Base-by-base conservation (phyloP, 352 stramenopile genomes). In the Hyphochytrium catenoides region DNA sequence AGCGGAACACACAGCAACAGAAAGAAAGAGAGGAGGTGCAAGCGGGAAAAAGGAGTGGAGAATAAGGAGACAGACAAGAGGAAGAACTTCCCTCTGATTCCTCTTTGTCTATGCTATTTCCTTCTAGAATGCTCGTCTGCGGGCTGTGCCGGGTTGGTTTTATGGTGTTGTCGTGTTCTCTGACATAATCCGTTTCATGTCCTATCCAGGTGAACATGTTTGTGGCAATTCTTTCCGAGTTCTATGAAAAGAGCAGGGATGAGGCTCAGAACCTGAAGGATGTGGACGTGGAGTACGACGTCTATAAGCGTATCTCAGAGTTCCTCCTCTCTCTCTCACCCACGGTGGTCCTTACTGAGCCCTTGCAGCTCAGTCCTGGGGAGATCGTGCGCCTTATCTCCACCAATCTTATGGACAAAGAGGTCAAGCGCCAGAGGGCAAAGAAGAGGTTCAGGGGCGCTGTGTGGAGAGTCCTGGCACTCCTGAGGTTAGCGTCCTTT, bases 161-260 rank as follows among this genome's bases (percentile, higher is more conserved):
- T n/a, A n/a, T n/a, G n/a, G n/a, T n/a, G n/a, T n/a, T n/a, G n/a
- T n/a, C n/a, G n/a, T n/a, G n/a, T n/a, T n/a, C n/a, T n/a, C n/a
- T n/a, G n/a, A n/a, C n/a, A n/a, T n/a, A n/a, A n/a, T n/a, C n/a
- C n/a, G n/a, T n/a, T n/a, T n/a, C n/a, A n/a, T n/a, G n/a, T n/a
- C n/a, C n/a, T n/a, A n/a, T n/a, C n/a, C n/a, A n/a, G n/a, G 70
- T 84, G 11, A 84, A 84, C 40, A 84, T 84, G 70, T 84, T 84
- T 52, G 65, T 84, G 31, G 70, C 70, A 1, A 82, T 84, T 59
- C 47, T 84, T 1, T 81, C 63, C 0, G 67, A 84, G 40, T 84
- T 81, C 36, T 82, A 84, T 47, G 62, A 78, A 46, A 62, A 55
- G 4, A 68, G 66, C 1, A 82, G 78, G 48, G 32, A 22, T 20